Conservation (phyloP, 2,329 filamentous ascomycete species). For the Malbranchea zuffiana region DNA sequence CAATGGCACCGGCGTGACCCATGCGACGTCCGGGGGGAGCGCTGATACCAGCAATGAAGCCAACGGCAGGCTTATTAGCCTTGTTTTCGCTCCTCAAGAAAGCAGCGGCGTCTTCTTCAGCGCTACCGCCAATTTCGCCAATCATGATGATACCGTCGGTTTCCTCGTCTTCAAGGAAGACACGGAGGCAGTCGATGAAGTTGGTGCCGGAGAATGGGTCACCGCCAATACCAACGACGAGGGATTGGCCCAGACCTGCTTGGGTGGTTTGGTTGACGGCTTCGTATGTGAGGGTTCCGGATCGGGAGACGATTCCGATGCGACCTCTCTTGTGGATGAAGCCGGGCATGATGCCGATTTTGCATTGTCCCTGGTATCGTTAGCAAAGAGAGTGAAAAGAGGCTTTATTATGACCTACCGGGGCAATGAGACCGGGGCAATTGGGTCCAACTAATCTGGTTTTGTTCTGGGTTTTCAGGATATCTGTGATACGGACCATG, state of each 20-base stretch:
- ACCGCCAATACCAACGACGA: slow-evolving; percentile 95
- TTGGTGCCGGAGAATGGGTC: slow-evolving; percentile 98
- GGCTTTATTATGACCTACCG: slow-evolving; percentile 35
- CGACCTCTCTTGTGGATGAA: slow-evolving; percentile 99
- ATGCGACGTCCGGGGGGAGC: slow-evolving; percentile 92
- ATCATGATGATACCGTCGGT: slow-evolving; percentile 99
- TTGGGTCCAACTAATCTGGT: slow-evolving; percentile 94
- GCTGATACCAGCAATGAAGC: slow-evolving; percentile 97
- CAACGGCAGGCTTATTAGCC: slow-evolving; percentile 87
- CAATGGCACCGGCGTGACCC: slow-evolving; percentile 98
- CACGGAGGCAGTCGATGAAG: slow-evolving; percentile 98
- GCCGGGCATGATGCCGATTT: slow-evolving; percentile 99
- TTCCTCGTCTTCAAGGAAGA: slow-evolving; percentile 91
- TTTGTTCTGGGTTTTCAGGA: slow-evolving; percentile 95
- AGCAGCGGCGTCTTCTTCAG: slow-evolving; percentile 95
- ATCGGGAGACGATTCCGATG: slow-evolving; percentile 96
- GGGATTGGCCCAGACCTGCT: slow-evolving; percentile 90
- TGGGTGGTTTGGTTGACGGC: slow-evolving; percentile 99
- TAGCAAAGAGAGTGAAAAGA: slow-evolving; percentile 6
- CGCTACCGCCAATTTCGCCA: slow-evolving; percentile 93
- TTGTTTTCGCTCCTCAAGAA: slow-evolving; percentile 90
- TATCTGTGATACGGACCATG: slow-evolving; percentile 98
- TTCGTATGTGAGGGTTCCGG: slow-evolving; percentile 97
- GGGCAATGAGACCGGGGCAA: slow-evolving; percentile 93
- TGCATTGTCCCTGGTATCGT: slow-evolving; percentile 68